Base-by-base conservation (phyloP, 2,329 filamentous ascomycete species). In the Podosphaera leucotricha region DNA sequence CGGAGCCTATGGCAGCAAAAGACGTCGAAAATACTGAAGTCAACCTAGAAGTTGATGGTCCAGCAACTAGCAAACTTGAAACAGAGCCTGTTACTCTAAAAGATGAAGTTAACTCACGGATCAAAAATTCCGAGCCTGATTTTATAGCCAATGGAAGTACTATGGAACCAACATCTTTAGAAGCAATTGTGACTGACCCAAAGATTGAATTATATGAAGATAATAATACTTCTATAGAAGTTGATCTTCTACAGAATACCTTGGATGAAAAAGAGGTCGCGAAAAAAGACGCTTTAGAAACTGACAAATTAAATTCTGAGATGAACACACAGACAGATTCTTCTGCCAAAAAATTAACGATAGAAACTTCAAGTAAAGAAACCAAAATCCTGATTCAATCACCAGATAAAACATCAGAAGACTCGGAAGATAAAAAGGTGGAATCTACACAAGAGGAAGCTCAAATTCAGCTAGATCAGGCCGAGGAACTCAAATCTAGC, bases 241-340 rank as follows among this genome's bases (percentile, higher is more conserved):
- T 46, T 2, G 48, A 51, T 15, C 28, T 48, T 8, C 46, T 46
- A 13, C 49, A 50, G 7, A 50, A 51, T 38, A 48, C 49, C 8
- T 48, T 53, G 36, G 19, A 39, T 18, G 21, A 11, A 7, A 16
- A 22, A 16, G 39, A 41, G 10, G 20, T 16, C n/a, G 39, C 15
- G 21, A 42, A 43, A 37, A 18, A 41, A 15, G 43, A 52, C 28
- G 47, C 41, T 33, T 10, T 21, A 20, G 21, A 48, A 30, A 47
- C 49, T 8, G 8, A 24, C 22, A 24, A 24, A 24, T 5, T 8
- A 24, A 8, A 4, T 24, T 24, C 8, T 24, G 22, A 24, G 22
- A 24, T 24, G 8, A 8, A 24, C 8, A 24, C 22, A 24, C 4
- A 24, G 4, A 24, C 8, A 5, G 8, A 24, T 8, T 24, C 22